Evolutionary conservation across 1,284 basidiomycete species (phyloP), one percentile per base, ranked within the genome.

Genomic region (Ganoderma sinense): DNA sequence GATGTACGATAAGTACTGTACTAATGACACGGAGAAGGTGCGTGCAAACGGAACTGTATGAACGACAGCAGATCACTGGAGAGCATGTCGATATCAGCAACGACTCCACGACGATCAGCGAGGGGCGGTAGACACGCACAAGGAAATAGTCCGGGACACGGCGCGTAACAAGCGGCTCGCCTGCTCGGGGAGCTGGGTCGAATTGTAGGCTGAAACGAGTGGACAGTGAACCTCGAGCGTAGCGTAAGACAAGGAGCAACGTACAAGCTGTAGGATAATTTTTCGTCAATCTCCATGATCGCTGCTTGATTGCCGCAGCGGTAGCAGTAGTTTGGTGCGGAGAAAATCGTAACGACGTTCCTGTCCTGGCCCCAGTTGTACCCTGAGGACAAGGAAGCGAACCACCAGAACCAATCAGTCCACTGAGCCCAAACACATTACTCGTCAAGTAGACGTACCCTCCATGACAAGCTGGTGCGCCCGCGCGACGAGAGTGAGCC

Each of bases 211-310:
- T 97, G 76, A 2, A 48, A 69, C 26, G 8, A 59, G 18, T 5
- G 2, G 18, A 45, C 26, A 56, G 71, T 31, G 31, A 68, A 69
- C 43, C 40, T 56, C 39, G 40, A n/a, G 43, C 73, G 23, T 20
- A 36, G 14, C 56, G 4, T 45, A 40, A 62, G 63, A 68, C 65
- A 64, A 51, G 48, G 48, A 66, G 67, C 62, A 73, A 87, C 93
- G 69, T 76, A 94, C 94, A 96, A 96, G 83, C 93, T 96, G 83
- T 96, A 96, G 72, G 95, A 95, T 89, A 97, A 87, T 87, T 97
- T 97, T 88, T 99, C 98, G 84, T 99, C 97, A 82, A 99, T 98
- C 84, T 99, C 97, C 93, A 99, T 98, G 82, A 99, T 99, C 62
- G 98, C 98, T 62, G 97, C 97, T 81, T 99, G 98, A 83, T 99